Percentiles rank a stretch among this genome's conserved stretches.
These are phyloP conservation scores for Ambrosiella cleistominuta DNA, from an alignment of 2,329 filamentous ascomycete species.

Conservation along the genomic window DNA sequence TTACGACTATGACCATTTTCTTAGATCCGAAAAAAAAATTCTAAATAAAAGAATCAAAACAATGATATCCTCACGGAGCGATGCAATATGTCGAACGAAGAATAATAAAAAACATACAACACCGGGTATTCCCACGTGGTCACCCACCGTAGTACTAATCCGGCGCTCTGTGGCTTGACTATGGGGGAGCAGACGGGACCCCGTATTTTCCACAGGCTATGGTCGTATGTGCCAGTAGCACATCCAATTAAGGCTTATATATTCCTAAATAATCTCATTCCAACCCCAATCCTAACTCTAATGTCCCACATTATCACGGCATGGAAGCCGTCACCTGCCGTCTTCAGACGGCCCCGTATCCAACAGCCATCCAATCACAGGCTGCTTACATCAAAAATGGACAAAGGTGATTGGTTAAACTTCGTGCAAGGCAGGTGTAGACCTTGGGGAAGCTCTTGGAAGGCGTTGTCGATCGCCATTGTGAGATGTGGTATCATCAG, in stretches of 20 bases:
- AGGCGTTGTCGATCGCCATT: background rate
- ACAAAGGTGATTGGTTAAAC: background rate
- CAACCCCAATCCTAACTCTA: background rate
- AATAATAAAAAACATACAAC: constrained; percentile 7
- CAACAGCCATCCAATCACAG: background rate
- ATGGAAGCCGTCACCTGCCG: background rate
- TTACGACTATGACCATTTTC: background rate
- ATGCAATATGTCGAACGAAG: background rate
- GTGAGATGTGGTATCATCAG: background rate
- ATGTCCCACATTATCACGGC: background rate
- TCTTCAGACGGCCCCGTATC: background rate
- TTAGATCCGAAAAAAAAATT: background rate
- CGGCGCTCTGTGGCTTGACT: constrained; percentile 9
- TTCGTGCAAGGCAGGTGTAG: background rate
- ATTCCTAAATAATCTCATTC: background rate
- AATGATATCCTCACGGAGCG: too few relatives aligned
- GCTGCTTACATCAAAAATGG: background rate
- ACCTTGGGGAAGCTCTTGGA: background rate
- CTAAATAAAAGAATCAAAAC: background rate
- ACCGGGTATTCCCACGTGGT: constrained; percentile 10
- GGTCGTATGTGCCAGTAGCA: background rate
- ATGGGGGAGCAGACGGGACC: constrained; percentile 11
- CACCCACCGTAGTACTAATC: constrained; percentile 10
- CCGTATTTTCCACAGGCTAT: constrained; percentile 10
- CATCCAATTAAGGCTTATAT: background rate